Evolutionary conservation across 2,329 filamentous ascomycete species (phyloP).

Genomic region (Hypoxylon sp.): DNA sequence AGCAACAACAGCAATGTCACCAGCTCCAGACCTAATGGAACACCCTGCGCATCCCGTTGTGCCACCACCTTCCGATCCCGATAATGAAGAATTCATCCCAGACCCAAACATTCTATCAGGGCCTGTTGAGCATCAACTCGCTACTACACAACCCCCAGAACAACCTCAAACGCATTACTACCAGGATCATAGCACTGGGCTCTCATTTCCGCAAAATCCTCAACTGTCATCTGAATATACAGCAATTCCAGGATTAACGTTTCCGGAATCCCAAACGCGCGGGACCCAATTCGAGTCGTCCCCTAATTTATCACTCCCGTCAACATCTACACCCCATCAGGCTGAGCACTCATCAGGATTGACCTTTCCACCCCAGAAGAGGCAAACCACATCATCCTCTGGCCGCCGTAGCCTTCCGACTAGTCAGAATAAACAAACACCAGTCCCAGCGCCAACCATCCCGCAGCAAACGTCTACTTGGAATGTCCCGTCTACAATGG

Average conservation of each 20-base stretch:
- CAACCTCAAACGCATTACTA: slow-evolving; percentile 44
- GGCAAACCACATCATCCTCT: slow-evolving; percentile 32
- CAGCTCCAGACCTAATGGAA: slow-evolving; percentile 9
- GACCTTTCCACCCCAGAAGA: slow-evolving; percentile 32
- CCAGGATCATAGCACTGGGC: slow-evolving; percentile 29
- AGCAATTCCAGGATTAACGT: slow-evolving; percentile 34
- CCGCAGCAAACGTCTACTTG: slow-evolving; percentile 45
- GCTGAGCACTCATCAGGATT: slow-evolving; percentile 25
- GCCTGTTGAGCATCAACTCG: slow-evolving; percentile 46
- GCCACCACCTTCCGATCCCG: slow-evolving; percentile 45
- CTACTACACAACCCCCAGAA: slow-evolving; percentile 31
- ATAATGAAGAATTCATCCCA: slow-evolving; percentile 55
- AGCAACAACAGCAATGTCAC: slow-evolving; percentile 6
- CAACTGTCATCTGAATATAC: slow-evolving; percentile 27
- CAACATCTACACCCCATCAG: slow-evolving; percentile 35
- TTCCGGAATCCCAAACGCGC: slow-evolving; percentile 44
- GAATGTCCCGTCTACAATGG: slow-evolving; percentile 40
- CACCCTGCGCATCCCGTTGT: slow-evolving; percentile 13
- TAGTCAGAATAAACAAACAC: slow-evolving; percentile 45
- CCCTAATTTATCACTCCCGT: slow-evolving; percentile 34
- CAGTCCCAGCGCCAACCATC: slow-evolving; percentile 44
- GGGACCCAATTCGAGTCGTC: slow-evolving; percentile 36
- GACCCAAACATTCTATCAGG: slow-evolving; percentile 54
- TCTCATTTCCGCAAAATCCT: slow-evolving; percentile 42
- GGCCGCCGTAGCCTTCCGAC: slow-evolving; percentile 47